Conservation (phyloP, 2,329 filamentous ascomycete genomes). For the Colletotrichum noveboracense region DNA sequence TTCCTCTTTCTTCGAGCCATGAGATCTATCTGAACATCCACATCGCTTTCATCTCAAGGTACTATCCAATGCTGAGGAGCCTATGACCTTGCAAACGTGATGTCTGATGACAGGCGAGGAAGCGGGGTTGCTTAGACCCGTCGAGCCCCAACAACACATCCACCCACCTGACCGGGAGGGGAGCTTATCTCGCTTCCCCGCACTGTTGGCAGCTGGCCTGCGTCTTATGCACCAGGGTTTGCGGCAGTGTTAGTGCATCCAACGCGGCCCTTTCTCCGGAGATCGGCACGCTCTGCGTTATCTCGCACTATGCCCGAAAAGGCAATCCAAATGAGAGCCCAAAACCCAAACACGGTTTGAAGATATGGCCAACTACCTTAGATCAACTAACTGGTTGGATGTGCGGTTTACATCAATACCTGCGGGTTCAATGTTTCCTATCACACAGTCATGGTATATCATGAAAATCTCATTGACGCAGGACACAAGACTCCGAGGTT, state of each 20-base stretch:
- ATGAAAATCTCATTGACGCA: background rate
- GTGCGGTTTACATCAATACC: background rate
- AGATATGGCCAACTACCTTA: background rate
- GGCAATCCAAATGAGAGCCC: background rate
- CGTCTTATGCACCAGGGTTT: background rate
- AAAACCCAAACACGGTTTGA: background rate
- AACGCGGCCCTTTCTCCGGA: background rate
- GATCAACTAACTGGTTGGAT: too few relatives aligned
- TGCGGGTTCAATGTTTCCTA: background rate
- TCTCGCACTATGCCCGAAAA: background rate
- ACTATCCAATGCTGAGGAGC: background rate
- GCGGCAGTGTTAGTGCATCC: background rate
- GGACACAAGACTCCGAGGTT: background rate
- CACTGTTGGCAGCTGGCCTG: background rate
- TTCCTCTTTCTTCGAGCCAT: conserved; percentile 20
- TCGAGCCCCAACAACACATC: background rate
- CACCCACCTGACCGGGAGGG: background rate
- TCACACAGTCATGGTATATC: background rate
- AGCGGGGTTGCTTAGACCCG: background rate
- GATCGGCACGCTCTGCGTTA: background rate
- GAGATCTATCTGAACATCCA: background rate
- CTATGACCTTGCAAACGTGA: background rate
- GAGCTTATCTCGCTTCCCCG: background rate
- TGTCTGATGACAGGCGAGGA: background rate
- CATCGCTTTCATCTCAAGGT: background rate